phyloP scores from a whole-genome alignment of 345 rosid genomes.

The Physaria fendleri region DNA sequence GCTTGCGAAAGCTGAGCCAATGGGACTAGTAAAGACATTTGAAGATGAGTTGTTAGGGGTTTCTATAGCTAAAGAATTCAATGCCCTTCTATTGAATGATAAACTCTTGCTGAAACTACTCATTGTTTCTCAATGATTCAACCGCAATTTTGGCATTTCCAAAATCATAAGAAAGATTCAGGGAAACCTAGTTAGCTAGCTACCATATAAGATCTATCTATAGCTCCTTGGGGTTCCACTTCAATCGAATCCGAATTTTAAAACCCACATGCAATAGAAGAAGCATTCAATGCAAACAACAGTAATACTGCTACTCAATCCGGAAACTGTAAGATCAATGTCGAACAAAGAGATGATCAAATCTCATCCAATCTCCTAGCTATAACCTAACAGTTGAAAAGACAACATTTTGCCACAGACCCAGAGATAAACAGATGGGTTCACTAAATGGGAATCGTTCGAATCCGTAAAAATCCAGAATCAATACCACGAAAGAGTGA shows the following conservation, averaged over 20 bases:
- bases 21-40: slow-evolving; percentile 37
- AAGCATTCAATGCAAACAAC: background rate
- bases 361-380: slow-evolving; percentile 23
- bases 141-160: slow-evolving; percentile 19
- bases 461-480: background rate
- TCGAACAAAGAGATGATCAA: slow-evolving; percentile 15
- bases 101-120: slow-evolving; percentile 41
- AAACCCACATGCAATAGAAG: slow-evolving; percentile 23
- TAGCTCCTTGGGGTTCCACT: slow-evolving; percentile 5
- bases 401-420: background rate
- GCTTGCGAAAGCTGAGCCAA: slow-evolving; percentile 32
- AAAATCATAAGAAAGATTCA: background rate
- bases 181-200: background rate
- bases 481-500: background rate
- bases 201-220: background rate
- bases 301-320: too few relatives aligned
- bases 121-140: slow-evolving; percentile 36
- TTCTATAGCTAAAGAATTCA: slow-evolving; percentile 29
- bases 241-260: background rate
- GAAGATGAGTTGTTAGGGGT: slow-evolving; percentile 30
- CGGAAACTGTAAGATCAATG: slow-evolving; percentile 8
- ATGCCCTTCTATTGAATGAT: slow-evolving; percentile 43
- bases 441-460: slow-evolving; percentile 12
- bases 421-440: slow-evolving; percentile 12
- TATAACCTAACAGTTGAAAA: slow-evolving; percentile 12